Percentiles rank a stretch among this genome's conserved stretches.
Conservation (phyloP, 2,329 filamentous ascomycete species). For the Thelonectria rubi region DNA sequence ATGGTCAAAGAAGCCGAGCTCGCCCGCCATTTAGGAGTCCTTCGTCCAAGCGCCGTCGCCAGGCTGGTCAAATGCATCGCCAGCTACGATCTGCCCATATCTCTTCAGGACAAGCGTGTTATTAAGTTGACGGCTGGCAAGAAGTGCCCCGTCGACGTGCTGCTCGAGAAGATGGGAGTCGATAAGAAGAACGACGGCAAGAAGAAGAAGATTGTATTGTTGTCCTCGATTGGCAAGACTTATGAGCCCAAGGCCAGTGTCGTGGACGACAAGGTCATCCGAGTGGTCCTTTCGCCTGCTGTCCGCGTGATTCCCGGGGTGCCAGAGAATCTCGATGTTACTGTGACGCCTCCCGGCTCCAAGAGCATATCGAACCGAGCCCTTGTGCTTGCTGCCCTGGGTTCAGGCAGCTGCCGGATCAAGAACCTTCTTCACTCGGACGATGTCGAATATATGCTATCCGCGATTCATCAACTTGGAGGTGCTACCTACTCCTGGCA, state of each 20-base stretch:
- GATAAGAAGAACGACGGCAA: conserved; percentile 98
- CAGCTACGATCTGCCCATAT: conserved; percentile 91
- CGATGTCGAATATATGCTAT: conserved; percentile 96
- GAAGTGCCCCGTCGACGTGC: conserved; percentile 82
- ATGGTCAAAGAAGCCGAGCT: conserved; percentile 99
- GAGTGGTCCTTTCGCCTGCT: conserved; percentile 82
- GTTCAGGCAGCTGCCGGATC: conserved; percentile 84
- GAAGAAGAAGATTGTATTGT: conserved; percentile 94
- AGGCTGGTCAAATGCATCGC: conserved; percentile 91
- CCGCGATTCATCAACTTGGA: conserved; percentile 83
- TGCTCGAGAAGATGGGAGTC: conserved; percentile 93
- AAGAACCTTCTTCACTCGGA: conserved; percentile 95
- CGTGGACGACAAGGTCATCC: conserved; percentile 86
- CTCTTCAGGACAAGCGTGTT: conserved; percentile 83
- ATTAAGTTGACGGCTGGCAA: conserved; percentile 86
- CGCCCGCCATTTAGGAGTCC: conserved; percentile 84
- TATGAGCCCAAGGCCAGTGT: conserved; percentile 88
- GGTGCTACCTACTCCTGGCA: conserved; percentile 94
- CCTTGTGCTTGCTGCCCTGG: conserved; percentile 90
- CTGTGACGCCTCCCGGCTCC: conserved; percentile 89
- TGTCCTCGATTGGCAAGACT: conserved; percentile 89
- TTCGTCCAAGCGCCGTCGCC: conserved; percentile 87
- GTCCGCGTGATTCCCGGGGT: conserved; percentile 79
- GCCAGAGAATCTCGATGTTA: conserved; percentile 69
- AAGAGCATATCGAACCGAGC: conserved; percentile 98